phyloP scores from a whole-genome alignment of 805 yeast genomes.

The Zygotorulaspora sp. region DNA sequence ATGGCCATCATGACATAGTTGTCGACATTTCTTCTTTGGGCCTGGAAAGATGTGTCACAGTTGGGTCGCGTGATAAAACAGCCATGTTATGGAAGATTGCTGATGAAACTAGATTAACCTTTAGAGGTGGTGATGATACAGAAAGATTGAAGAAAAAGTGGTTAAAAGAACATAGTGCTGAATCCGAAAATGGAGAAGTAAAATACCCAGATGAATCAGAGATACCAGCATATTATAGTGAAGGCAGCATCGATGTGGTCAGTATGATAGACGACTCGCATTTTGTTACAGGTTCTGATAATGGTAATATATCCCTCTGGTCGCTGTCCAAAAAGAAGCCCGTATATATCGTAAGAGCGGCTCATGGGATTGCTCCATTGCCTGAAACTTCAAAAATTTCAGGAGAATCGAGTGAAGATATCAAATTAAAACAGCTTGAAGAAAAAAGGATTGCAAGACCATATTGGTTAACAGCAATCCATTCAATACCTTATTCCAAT shows the following conservation, averaged over 20 bases:
- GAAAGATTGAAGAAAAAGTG: conserved; percentile 38
- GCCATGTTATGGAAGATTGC: conserved; percentile 96
- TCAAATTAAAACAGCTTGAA: conserved; percentile 53
- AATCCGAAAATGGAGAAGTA: conserved; percentile 30
- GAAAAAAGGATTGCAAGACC: conserved; percentile 53
- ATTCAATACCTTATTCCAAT: conserved; percentile 81
- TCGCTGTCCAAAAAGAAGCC: conserved; percentile 88
- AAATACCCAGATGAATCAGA: conserved; percentile 31
- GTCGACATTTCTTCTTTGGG: conserved; percentile 75
- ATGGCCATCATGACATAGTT: conserved; percentile 93
- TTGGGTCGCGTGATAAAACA: conserved; percentile 91
- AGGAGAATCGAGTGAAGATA: conserved; percentile 41
- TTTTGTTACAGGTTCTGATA: conserved; percentile 93
- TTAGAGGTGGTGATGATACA: conserved; percentile 79
- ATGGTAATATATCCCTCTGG: conserved; percentile 90
- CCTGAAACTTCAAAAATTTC: conserved; percentile 51
- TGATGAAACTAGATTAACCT: conserved; percentile 90
- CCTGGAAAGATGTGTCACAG: conserved; percentile 91
- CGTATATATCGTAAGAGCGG: conserved; percentile 56
- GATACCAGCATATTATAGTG: conserved; percentile 48
- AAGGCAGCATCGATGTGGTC: conserved; percentile 88
- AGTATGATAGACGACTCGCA: conserved; percentile 88
- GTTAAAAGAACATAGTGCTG: conserved; percentile 33
- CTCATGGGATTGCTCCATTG: conserved; percentile 67
- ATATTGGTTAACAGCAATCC: conserved; percentile 76